These are phyloP conservation scores for Trametopsis cervina DNA, from an alignment of 768 basidiomycete genomes.

Conservation along the genomic window DNA sequence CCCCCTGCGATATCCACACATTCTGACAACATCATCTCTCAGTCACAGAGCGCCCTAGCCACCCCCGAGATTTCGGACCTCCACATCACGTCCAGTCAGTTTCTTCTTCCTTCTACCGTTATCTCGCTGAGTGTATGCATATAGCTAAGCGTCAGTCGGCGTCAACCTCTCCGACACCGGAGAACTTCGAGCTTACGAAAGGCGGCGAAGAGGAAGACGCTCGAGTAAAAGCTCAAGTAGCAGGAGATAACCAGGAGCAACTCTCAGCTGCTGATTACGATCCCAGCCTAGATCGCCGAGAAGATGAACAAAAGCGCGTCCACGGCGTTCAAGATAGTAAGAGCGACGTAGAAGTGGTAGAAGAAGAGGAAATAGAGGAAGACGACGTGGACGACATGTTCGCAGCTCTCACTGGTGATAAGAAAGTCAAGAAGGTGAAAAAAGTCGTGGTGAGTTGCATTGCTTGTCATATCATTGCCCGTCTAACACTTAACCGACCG, in stretches of 20 bases:
- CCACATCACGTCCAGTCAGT: slow-evolving; percentile 3
- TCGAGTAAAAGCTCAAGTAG: slow-evolving; percentile 37
- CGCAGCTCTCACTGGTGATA: slow-evolving; percentile 49
- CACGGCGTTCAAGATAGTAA: slow-evolving; percentile 28
- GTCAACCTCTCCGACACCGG: slow-evolving; percentile 53
- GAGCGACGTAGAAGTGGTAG: slow-evolving; percentile 42
- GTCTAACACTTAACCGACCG: background rate
- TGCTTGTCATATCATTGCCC: background rate
- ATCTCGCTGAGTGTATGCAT: background rate
- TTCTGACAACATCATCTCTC: slow-evolving; percentile 61
- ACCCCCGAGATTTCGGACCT: slow-evolving; percentile 21
- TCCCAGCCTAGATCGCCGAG: slow-evolving; percentile 71
- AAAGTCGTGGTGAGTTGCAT: slow-evolving; percentile 39
- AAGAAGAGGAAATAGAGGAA: slow-evolving; percentile 55
- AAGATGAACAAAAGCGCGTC: slow-evolving; percentile 73
- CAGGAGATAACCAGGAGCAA: slow-evolving; percentile 50
- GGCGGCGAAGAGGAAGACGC: slow-evolving; percentile 46
- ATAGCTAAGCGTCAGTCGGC: slow-evolving; percentile 45
- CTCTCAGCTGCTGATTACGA: slow-evolving; percentile 94
- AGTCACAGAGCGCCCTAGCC: slow-evolving; percentile 40
- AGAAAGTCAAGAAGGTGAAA: slow-evolving; percentile 53
- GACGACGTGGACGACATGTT: slow-evolving; percentile 98
- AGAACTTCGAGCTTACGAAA: slow-evolving; percentile 63
- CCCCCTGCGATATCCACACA: slow-evolving; percentile 48
- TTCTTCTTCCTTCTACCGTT: background rate